Percentiles rank a stretch among this genome's conserved stretches.
These are phyloP conservation scores for Adiantum capillusveneris DNA, from an alignment of 75 land plant genomes.

Conservation along the genomic window DNA sequence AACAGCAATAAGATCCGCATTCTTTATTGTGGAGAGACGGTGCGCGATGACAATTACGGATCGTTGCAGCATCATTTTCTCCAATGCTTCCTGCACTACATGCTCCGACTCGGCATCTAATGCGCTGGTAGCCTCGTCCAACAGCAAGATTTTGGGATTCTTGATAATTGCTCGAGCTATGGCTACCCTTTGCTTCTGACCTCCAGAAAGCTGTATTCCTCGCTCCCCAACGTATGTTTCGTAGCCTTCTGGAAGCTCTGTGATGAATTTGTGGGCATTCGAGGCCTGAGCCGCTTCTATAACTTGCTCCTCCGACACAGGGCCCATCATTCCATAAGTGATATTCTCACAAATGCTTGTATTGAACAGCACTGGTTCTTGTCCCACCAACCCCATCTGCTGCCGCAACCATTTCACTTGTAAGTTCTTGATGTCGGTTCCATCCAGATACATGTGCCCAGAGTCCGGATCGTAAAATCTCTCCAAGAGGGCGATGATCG, in stretches of 20 bases:
- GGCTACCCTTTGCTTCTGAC: conserved; percentile 34
- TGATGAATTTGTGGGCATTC: conserved; percentile 67
- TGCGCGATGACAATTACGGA: conserved; percentile 26
- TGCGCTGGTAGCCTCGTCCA: conserved; percentile 35
- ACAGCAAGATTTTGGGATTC: conserved; percentile 21
- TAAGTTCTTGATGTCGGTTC: conserved; percentile 41
- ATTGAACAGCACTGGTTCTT: conserved; percentile 72
- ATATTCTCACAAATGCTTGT: conserved; percentile 66
- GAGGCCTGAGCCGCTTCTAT: conserved; percentile 53
- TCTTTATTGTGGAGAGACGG: conserved; percentile 19
- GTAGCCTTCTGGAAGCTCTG: conserved; percentile 50
- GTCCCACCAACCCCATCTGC: conserved; percentile 75
- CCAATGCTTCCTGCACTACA: conserved; percentile 24
- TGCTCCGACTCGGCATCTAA: conserved; percentile 27
- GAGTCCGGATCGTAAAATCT: conserved; percentile 9
- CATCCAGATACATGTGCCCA: conserved; percentile 31
- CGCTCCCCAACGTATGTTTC: conserved; percentile 42
- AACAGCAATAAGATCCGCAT: conserved; percentile 30
- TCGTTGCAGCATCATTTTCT: conserved; percentile 7
- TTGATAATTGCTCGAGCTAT: conserved; percentile 30
- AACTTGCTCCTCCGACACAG: conserved; percentile 53
- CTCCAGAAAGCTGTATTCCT: conserved; percentile 36
- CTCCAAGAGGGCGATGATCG: conserved; percentile 1
- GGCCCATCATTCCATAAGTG: conserved; percentile 49
- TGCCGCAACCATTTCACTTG: conserved; percentile 58